Evolutionary conservation across 2,329 filamentous ascomycete genomes (phyloP).

Genomic region (Trichoderma sp.): DNA sequence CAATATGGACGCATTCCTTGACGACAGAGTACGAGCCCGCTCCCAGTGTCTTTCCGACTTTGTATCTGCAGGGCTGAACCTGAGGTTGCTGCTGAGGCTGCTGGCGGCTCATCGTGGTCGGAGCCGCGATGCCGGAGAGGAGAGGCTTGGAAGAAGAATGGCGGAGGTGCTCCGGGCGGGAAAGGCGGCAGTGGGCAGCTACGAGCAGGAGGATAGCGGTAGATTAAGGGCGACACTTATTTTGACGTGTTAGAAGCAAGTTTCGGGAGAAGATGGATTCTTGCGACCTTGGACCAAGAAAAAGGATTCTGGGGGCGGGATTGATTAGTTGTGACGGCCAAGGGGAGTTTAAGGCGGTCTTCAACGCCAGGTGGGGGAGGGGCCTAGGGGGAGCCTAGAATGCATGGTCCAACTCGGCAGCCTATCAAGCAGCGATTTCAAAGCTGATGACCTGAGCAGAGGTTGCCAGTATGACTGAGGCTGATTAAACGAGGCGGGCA

Average conservation of each 20-base stretch:
- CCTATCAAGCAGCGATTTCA: conserved; percentile 3
- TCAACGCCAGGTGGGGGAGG: conserved; percentile 16
- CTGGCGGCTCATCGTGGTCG: conserved; percentile 29
- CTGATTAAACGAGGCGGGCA: neutral
- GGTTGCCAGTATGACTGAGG: neutral
- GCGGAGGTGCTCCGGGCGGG: neutral
- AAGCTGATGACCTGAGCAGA: conserved; percentile 8
- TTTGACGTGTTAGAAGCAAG: neutral
- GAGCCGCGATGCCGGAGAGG: neutral
- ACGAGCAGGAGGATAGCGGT: neutral
- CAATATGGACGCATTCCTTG: conserved; percentile 98
- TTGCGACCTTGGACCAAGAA: neutral
- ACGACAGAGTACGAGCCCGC: conserved; percentile 97
- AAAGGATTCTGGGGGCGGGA: neutral
- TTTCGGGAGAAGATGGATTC: neutral
- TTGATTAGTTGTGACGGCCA: neutral
- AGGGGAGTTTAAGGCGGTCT: conserved; percentile 17
- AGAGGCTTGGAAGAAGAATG: neutral
- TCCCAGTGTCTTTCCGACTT: conserved; percentile 95
- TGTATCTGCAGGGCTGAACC: conserved; percentile 95
- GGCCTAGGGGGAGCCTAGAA: conserved; percentile 10
- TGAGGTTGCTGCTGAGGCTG: conserved; percentile 46
- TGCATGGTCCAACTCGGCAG: neutral
- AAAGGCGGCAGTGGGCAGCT: neutral
- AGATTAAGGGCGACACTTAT: neutral